Base-by-base conservation (phyloP, 1,284 basidiomycete genomes). In the Apiotrichum porosum region DNA sequence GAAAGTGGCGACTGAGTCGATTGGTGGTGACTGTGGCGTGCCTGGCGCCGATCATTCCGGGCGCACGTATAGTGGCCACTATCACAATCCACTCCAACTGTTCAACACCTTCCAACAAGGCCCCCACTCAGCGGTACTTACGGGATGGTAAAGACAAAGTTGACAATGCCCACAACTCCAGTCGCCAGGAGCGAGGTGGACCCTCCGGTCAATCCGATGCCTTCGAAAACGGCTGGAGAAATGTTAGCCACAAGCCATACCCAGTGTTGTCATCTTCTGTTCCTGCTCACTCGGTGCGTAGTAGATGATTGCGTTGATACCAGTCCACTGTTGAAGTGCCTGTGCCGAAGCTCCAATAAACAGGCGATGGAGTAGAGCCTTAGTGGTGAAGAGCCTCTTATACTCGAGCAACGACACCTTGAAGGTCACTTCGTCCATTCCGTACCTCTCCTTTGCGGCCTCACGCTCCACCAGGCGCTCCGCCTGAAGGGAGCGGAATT, bases 401-500 rank as follows among this genome's bases (percentile, higher is more conserved):
- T 73, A 73, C 50, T 71, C 71, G 33, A 60, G 43, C 15, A 68
- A 17, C 6, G 56, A 48, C 42, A 68, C 62, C 12, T 56, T 51
- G 50, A 65, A 61, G 52, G 51, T 66, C 46, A 66, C 61, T 12
- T 65, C 59, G 12, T 65, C 51, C 15, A 54, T 38, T n/a, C 68
- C 69, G 54, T 73, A 73, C 48, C 69, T 60, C 53, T 73, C 71
- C 56, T 66, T 65, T 43, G 66, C 63, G 6, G 66, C 66, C 54
- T 87, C 84, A 56, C 80, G 77, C 66, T 87, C 84, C 54, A 87
- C 86, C 3, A 85, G 61, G 61, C 82, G 77, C 64, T 89, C 84
- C 0, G 85, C 85, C 56, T 83, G 83, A 70, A 90, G 84, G 63
- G 88, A 85, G 80, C 88, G 76, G 73, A 83, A 88, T 61, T 90